Percentiles rank a stretch among this genome's conserved stretches.
These are phyloP conservation scores for Spatholobus suberectus DNA, from an alignment of 306 rosid genomes.

Conservation along the genomic window DNA sequence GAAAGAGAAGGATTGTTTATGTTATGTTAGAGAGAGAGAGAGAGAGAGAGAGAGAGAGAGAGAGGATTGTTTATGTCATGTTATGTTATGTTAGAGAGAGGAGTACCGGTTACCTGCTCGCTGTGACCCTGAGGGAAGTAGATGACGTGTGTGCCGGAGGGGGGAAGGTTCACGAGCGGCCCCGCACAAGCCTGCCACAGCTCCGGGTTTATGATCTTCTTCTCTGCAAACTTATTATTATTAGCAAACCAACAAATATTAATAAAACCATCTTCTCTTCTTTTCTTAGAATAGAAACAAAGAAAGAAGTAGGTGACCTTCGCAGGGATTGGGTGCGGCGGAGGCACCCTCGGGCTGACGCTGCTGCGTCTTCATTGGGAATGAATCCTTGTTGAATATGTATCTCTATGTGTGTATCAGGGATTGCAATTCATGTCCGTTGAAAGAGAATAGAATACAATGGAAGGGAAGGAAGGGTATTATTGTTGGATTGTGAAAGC, in stretches of 20 bases:
- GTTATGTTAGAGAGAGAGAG: background rate
- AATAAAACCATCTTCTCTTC: no score
- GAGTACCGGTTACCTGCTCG: constrained; percentile 65
- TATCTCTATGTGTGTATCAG: background rate
- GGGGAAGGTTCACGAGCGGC: constrained; percentile 87
- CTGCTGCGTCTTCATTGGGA: constrained; percentile 66
- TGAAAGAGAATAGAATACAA: background rate
- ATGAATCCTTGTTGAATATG: no score
- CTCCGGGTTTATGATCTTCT: constrained; percentile 78
- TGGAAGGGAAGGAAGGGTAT: background rate
- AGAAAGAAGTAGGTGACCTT: constrained; percentile 52
- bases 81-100: no score
- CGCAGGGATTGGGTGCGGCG: constrained; percentile 48
- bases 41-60: background rate
- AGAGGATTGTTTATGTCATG: no score
- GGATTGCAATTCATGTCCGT: background rate
- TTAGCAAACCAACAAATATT: no score
- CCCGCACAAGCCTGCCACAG: constrained; percentile 99
- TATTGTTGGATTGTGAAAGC: background rate
- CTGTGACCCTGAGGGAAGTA: constrained; percentile 98
- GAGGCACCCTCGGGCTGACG: constrained; percentile 49
- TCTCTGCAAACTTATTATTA: constrained; percentile 1
- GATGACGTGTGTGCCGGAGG: constrained; percentile 82
- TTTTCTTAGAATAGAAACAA: background rate
- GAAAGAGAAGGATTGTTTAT: no score